These are phyloP conservation scores for Pseudogymnoascus sp. DNA, from an alignment of 2,329 filamentous ascomycete species.

Conservation along the genomic window DNA sequence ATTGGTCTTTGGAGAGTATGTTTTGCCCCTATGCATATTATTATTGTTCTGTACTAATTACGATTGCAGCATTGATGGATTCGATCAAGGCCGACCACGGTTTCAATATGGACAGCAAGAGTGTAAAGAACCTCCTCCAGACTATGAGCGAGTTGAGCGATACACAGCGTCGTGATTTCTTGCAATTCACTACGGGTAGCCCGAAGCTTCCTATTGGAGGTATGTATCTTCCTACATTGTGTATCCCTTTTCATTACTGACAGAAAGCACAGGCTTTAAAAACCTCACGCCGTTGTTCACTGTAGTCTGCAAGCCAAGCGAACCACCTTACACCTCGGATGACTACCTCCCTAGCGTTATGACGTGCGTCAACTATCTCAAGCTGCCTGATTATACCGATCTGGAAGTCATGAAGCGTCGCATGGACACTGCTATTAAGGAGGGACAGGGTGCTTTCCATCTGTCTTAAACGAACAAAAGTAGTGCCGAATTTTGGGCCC, in stretches of 20 bases:
- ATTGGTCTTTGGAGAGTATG: conserved; percentile 96
- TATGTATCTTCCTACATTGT: conserved; percentile 41
- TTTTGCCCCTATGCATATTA: conserved; percentile 20
- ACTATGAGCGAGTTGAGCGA: conserved; percentile 82
- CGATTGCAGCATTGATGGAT: conserved; percentile 73
- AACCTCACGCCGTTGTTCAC: conserved; percentile 97
- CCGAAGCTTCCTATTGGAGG: conserved; percentile 97
- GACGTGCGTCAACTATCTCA: conserved; percentile 99
- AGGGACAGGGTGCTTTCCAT: conserved; percentile 97
- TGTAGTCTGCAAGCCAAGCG: conserved; percentile 97
- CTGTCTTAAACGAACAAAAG: conserved; percentile 56
- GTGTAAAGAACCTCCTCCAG: conserved; percentile 85
- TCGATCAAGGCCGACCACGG: conserved; percentile 98
- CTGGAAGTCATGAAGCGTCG: conserved; percentile 71
- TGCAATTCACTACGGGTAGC: conserved; percentile 96
- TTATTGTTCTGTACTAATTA: conserved; percentile 21
- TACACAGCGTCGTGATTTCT: conserved; percentile 78
- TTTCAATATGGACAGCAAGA: conserved; percentile 97
- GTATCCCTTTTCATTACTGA: conserved; percentile 30
- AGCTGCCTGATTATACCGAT: conserved; percentile 87
- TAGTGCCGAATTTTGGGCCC: conserved; percentile 14
- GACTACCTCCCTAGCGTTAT: conserved; percentile 99
- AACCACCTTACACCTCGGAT: conserved; percentile 85
- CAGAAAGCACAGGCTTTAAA: conserved; percentile 69
- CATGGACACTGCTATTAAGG: conserved; percentile 78